Evolutionary conservation across 2,329 filamentous ascomycete species (phyloP), one percentile per base, ranked within the genome.

Genomic region (Massarina eburnea): DNA sequence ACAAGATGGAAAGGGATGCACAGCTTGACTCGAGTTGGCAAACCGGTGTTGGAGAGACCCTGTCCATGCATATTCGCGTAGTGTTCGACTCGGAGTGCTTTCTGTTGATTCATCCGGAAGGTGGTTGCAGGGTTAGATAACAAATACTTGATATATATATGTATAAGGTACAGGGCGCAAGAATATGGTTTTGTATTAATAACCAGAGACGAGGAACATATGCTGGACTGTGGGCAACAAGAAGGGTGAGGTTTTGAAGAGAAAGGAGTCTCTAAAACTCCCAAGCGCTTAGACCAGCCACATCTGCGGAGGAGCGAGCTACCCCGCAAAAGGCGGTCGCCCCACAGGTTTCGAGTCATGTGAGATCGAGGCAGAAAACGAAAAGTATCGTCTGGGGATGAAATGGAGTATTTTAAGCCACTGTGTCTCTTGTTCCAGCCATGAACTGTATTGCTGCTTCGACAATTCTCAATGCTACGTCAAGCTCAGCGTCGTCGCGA

Each of bases 401-500:
- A 26, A 10, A 7, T 6, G 24, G 10, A 6, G 24, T 7, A 14
- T 21, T 32, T 22, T 58, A 52, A 41, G 51, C 55, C 51, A 57
- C 51, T 15, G 15, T 19, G 17, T 52, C 52, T 17, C 45, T 43
- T 4, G 39, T 46, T 14, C 46, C 39, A 22, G 52, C 42, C 56
- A 57, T 58, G 46, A 46, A 55, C n/a, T 34, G 34, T 38, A 57
- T 48, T 18, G 54, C 44, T 14, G 55, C 49, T 43, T 41, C 55
- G 12, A 57, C 47, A 8, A 55, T 51, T 10, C 37, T 27, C 22
- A 57, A 36, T 8, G 27, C 48, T 24, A 53, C 45, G 15, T 60
- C 52, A 8, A 61, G n/a, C 41, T 61, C 59, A 45, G 51, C 47
- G 19, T 54, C 46, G 37, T 55, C 42, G 38, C 58, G 49, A 33